Evolutionary conservation across 2,329 filamentous ascomycete species (phyloP).

Genomic region (Phoma herbarum): DNA sequence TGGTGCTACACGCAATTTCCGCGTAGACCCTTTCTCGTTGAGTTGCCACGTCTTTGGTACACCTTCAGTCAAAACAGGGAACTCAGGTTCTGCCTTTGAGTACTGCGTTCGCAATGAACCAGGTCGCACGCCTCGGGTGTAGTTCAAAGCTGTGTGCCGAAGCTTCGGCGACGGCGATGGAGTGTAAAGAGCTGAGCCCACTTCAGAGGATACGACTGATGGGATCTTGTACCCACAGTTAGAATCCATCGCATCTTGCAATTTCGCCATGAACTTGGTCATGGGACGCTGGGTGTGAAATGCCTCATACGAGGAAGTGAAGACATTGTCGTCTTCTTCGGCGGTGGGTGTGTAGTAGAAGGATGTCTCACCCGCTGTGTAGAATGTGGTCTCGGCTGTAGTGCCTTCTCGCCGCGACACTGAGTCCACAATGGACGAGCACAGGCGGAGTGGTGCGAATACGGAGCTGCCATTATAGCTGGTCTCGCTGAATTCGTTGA

Average conservation of each 20-base stretch:
- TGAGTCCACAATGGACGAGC: not conserved
- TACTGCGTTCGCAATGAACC: slow-evolving; percentile 4
- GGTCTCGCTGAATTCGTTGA: not conserved
- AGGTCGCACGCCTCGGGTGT: not conserved
- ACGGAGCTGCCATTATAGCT: not conserved
- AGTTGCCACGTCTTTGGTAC: not conserved
- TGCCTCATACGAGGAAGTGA: not conserved
- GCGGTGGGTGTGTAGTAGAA: not conserved
- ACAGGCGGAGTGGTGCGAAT: not conserved
- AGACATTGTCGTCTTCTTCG: slow-evolving; percentile 12
- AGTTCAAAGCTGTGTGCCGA: slow-evolving; percentile 7
- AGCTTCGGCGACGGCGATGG: slow-evolving; percentile 4
- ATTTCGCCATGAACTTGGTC: not conserved
- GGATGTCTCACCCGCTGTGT: slow-evolving; percentile 1
- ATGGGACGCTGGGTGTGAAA: not conserved
- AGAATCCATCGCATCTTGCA: not conserved
- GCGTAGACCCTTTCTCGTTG: not conserved
- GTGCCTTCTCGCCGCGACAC: not conserved
- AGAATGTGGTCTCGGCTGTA: not conserved
- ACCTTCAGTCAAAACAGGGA: not conserved
- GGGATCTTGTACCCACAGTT: not conserved
- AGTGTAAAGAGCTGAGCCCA: not conserved
- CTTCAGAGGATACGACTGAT: not conserved
- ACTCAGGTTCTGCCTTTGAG: not conserved
- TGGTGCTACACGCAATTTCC: not conserved